Evolutionary conservation across 169 alveolate genomes (phyloP).

Genomic region (Plasmodium knowlesi): DNA sequence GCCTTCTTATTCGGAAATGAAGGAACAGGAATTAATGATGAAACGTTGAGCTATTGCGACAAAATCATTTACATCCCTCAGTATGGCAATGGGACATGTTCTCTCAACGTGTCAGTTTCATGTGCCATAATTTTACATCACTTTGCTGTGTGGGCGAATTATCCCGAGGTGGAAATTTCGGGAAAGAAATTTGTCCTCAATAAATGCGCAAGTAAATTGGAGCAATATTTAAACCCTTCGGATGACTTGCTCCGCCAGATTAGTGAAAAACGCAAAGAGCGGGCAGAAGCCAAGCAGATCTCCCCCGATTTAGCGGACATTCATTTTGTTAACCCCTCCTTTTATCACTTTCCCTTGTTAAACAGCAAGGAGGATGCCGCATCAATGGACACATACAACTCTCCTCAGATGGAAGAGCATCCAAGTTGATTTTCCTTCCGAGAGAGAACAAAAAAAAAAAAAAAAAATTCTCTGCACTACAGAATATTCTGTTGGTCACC

Average conservation of each 20-base stretch:
- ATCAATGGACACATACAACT: background rate
- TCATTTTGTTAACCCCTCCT: background rate
- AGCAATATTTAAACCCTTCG: conserved; percentile 46
- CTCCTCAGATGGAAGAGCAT: background rate
- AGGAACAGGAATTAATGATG: conserved; percentile 90
- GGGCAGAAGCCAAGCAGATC: background rate
- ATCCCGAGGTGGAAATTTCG: conserved; percentile 13
- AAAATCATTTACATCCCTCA: conserved; percentile 91
- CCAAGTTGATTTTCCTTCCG: background rate
- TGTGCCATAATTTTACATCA: conserved; percentile 92
- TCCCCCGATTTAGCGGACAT: background rate
- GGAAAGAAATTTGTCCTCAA: conserved; percentile 47
- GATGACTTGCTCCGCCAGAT: conserved; percentile 22
- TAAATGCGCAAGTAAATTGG: conserved; percentile 29
- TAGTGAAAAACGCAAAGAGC: background rate
- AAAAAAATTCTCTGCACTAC: background rate
- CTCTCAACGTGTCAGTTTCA: conserved; percentile 92
- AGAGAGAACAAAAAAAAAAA: background rate
- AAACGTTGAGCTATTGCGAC: conserved; percentile 89
- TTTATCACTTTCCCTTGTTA: background rate
- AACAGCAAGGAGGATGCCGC: background rate
- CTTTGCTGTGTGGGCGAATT: conserved; percentile 84
- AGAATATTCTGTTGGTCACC: background rate
- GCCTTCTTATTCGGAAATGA: conserved; percentile 94
- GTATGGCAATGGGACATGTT: conserved; percentile 91